Evolutionary conservation across 805 yeast genomes (phyloP), one percentile per base, ranked within the genome.

Genomic region (Clavispora vitiphila): DNA sequence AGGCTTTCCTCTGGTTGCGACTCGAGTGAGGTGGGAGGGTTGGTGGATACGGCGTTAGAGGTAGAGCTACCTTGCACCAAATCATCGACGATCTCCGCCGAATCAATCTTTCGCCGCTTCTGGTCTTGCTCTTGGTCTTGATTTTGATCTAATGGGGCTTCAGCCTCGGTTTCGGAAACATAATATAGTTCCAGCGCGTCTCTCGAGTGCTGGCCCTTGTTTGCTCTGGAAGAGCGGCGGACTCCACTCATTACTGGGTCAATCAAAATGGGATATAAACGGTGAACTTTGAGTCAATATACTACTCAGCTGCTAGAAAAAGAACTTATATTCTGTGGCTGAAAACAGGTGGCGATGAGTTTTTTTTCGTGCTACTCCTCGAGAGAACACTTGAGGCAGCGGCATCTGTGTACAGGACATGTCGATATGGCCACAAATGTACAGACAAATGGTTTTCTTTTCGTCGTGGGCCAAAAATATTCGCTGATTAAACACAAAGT

Each of bases 151-250:
- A 15, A 8, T 16, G 8, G n/a, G 20, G 4, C 32, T 3, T 6
- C 9, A 10, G 40, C 22, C 24, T 41, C 51, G 7, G 20, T 44
- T 9, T 29, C 29, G 31, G 24, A 14, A 7, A 37, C 26, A 31
- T 50, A 51, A 31, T 51, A 51, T 12, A 54, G 34, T 15, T 59
- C 60, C 32, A 50, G 58, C 14, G 51, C 41, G 25, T 51, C 53
- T 20, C 70, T 52, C 41, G 67, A 46, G 41, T 68, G 73, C 42
- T 59, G 57, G 37, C 74, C 74, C 49, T 68, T 69, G 47, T 64
- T 69, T 44, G 65, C 38, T 34, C 74, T 54, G 1, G 62, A 44
- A 1, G 71, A 65, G 21, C 71, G 62, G 50, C 74, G 50, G 12
- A 45, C 42, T 30, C 42, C 52, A n/a, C 39, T 44, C 49, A 46